Percentiles rank a stretch among this genome's conserved stretches.
phyloP scores from a whole-genome alignment of 768 basidiomycete genomes.

The Mycena albidolilacea region DNA sequence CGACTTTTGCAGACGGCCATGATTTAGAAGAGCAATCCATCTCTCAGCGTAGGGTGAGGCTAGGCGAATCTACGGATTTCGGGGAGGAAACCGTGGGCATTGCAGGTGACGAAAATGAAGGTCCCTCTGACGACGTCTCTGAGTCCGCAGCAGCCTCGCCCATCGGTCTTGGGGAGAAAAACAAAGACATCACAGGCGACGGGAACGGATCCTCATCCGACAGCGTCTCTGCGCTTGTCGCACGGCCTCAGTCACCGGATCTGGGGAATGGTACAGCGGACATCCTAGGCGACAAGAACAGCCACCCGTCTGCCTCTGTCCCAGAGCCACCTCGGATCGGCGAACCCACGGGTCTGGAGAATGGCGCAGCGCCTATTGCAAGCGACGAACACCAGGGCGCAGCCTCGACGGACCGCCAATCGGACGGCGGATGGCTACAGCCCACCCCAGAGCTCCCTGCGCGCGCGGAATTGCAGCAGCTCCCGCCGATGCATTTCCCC shows the following conservation, averaged over 20 bases:
- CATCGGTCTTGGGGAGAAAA: no score
- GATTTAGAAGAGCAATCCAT: neutral
- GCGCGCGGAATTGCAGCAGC: neutral
- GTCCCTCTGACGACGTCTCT: no score
- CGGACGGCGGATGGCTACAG: neutral
- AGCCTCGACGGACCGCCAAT: neutral
- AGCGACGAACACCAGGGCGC: neutral
- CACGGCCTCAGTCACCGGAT: no score
- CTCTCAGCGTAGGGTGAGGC: neutral
- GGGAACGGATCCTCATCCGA: no score
- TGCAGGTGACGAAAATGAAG: no score
- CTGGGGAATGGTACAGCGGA: no score
- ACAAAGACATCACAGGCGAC: no score
- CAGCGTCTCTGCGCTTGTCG: no score
- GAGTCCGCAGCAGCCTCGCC: no score
- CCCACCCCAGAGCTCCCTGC: constrained; percentile 24
- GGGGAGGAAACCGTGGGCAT: no score
- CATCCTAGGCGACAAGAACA: no score
- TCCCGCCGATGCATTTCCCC: constrained; percentile 1
- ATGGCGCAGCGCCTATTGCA: neutral
- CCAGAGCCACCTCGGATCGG: neutral
- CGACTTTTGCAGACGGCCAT: neutral
- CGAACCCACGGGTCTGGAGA: neutral
- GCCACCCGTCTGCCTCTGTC: neutral
- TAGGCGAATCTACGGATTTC: no score